phyloP scores from a whole-genome alignment of 306 rosid genomes.

The barrel medic (Medicago truncatula) region DNA sequence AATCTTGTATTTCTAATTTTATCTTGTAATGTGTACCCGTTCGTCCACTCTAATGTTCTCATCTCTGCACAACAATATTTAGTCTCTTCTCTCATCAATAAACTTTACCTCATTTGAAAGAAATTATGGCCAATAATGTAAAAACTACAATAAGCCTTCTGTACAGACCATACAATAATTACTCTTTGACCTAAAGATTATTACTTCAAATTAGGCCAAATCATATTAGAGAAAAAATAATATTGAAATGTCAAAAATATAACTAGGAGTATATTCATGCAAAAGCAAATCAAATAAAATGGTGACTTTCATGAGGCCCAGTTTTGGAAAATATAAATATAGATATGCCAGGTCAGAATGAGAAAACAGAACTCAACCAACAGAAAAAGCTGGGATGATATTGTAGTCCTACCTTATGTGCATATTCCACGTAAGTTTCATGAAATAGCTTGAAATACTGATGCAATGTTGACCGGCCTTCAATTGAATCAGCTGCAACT shows the following conservation, averaged over 20 bases:
- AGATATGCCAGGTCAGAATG: slow-evolving; percentile 23
- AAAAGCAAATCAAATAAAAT: slow-evolving; percentile 20
- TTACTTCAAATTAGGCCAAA: slow-evolving; percentile 34
- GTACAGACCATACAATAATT: slow-evolving; percentile 2
- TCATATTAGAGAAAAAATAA: slow-evolving; percentile 31
- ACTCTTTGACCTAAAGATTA: slow-evolving; percentile 25
- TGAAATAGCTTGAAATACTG: slow-evolving; percentile 94
- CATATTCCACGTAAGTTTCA: slow-evolving; percentile 94
- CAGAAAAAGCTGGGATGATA: slow-evolving; percentile 24
- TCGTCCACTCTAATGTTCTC: neutral
- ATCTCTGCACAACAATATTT: neutral
- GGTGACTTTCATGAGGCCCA: neutral
- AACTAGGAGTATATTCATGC: slow-evolving; percentile 23
- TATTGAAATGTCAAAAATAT: slow-evolving; percentile 11
- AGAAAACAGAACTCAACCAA: slow-evolving; percentile 14
- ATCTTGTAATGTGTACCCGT: neutral
- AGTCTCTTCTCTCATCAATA: slow-evolving; percentile 4
- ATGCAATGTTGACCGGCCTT: slow-evolving; percentile 90
- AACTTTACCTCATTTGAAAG: slow-evolving; percentile 2
- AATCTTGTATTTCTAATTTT: neutral
- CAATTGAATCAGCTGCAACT: slow-evolving; percentile 88
- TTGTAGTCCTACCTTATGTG: slow-evolving; percentile 75
- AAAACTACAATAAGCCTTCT: slow-evolving; percentile 24
- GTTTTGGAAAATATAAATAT: slow-evolving; percentile 18
- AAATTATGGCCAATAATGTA: slow-evolving; percentile 8